Evolutionary conservation across 345 rosid genomes (phyloP), one percentile per base, ranked within the genome.

Genomic region (Eucalyptus tenuipes): DNA sequence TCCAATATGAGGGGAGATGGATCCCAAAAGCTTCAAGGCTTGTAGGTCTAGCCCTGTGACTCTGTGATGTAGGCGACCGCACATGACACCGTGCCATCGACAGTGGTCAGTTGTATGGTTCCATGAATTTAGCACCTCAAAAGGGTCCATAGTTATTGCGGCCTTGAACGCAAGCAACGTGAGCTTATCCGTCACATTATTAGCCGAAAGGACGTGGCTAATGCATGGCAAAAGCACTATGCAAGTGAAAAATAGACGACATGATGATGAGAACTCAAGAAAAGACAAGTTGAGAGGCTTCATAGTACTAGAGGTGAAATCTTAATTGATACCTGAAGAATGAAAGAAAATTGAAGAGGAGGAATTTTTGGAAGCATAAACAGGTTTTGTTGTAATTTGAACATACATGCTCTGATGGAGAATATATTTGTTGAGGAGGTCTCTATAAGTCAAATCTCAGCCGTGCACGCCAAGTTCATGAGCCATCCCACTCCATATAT

Each of bases 201-300:
- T 18, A 25, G 90, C 89, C 31, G 8, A 86, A 88, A 93, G 91
- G 53, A 91, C 91, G n/a, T 6, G 88, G 82, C 86, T 24, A 18
- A 17, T 17, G 66, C 31, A 48, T 3, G 55, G 49, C 86, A 48
- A 45, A 13, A 50, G 52, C 86, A 84, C 68, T 3, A 11, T 2
- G 27, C 68, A 27, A 27, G 68, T 61, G 68, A 61, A 61, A 29
- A 61, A 27, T 6, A 61, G 33, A 61, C 16, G 16, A 61, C 17
- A 61, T 13, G 68, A 13, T 2, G 8, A 61, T 2, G 31, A 61
- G 17, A 61, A 61, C 68, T 61, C 8, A 14, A 61, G 31, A 14
- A 11, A 29, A 27, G 17, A 61, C 17, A 61, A 29, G 7, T 61
- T 61, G 31, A 0, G 68, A 61, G 68, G 33, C 31, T 27, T 10